A percentile compares a stretch with the other conserved stretches of the same genome.
Conservation (phyloP, 2,329 filamentous ascomycete genomes). For the Talaromyces sp. region DNA sequence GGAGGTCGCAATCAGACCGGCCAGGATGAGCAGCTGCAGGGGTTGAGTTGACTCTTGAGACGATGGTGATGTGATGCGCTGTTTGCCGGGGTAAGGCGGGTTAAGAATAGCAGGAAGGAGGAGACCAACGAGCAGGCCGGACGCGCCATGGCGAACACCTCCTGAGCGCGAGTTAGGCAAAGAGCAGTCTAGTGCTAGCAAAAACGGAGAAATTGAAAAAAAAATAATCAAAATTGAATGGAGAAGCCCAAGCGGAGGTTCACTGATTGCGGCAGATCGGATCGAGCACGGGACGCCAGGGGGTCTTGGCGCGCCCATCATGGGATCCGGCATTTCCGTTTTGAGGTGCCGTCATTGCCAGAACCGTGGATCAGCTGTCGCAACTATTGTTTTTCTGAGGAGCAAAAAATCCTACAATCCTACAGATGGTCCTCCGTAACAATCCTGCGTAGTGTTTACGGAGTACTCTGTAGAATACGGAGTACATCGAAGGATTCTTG, state of each 20-base stretch:
- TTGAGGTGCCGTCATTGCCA: background rate
- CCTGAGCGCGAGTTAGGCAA: background rate
- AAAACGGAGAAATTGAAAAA: background rate
- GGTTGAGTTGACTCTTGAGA: background rate
- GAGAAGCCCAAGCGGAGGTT: background rate
- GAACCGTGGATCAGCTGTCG: background rate
- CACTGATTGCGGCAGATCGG: constrained; percentile 1
- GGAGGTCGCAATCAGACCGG: background rate
- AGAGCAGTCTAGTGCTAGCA: background rate
- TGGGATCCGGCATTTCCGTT: background rate
- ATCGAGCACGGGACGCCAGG: background rate
- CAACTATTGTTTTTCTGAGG: background rate
- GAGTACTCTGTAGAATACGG: no score
- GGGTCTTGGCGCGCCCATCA: background rate
- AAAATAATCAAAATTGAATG: background rate
- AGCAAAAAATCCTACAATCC: no score
- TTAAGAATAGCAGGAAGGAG: background rate
- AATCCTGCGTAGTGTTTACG: no score
- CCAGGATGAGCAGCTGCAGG: background rate
- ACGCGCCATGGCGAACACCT: background rate
- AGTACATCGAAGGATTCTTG: background rate
- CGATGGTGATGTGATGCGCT: background rate
- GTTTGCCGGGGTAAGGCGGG: background rate
- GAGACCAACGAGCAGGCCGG: background rate
- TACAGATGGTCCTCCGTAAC: no score